Base-by-base conservation (phyloP, 139 green algal species). In the Chlorella vulgaris region DNA sequence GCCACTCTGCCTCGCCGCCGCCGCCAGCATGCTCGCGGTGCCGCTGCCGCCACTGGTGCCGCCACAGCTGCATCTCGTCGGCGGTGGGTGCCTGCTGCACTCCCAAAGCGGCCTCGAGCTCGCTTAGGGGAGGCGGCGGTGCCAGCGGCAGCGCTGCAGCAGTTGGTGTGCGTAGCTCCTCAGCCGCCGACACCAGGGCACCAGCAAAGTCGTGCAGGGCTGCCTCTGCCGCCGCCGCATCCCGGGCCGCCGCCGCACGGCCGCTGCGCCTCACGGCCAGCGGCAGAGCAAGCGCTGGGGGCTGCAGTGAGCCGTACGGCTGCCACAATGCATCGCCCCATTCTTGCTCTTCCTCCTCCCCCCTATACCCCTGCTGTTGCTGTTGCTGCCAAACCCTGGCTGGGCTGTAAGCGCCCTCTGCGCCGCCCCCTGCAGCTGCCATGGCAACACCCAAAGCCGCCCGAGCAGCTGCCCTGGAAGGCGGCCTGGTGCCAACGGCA, bases 131-230 rank as follows among this genome's bases (percentile, higher is more conserved):
- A 24, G 13, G 47, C 47, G 15, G 47, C 31, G 42, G 19, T 22
- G 70, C 29, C n/a, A n/a, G n/a, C 15, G 13, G 47, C 47, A 58
- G 47, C 31, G 42, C 26, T 22, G 70, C 29, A 18, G 29, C 18
- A n/a, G 38, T 7, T 19, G 70, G 70, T 31, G 71, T 51, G 33
- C 71, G 71, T 50, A 78, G 71, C 71, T 78, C 42, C 33, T 78
- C 71, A 1, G 71, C 71, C 2, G 71, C 71, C 47, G 47, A 51
- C 10, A 67, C n/a, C 50, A 66, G 33, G 0, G n/a, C 69, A 5
- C 69, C 69, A 29, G 69, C 69, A 76, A 76, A 76, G 51, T 67
- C 71, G 5, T 78, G 71, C 71, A 78, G 33, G 10, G 36, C 71
- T 2, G 50, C 71, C 18, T 42, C 69, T 7, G 71, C 71, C 1